Evolutionary conservation across 805 yeast species (phyloP), one percentile per base, ranked within the genome.

Genomic region (Schwanniomyces pseudopolymorphus): DNA sequence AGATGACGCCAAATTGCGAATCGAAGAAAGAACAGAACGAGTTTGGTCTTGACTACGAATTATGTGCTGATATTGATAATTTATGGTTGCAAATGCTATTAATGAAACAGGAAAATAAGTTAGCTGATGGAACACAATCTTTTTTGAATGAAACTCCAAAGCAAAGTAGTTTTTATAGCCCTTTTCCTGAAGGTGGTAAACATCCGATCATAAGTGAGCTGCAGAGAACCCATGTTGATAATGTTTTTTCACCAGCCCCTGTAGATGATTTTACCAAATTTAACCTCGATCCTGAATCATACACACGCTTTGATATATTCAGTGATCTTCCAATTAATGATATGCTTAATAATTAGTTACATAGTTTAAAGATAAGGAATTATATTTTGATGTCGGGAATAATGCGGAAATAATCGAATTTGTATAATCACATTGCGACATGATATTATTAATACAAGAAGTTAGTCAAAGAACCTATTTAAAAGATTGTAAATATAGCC

Each of bases 41-140:
- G 24, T 51, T 51, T 40, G 48, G 47, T 11, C 35, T 58, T 33
- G 57, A 63, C 33, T 55, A 52, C 39, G 55, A 61, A 22, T 52
- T 56, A 28, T 59, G 60, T 45, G 55, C 55, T 5, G 69, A 68
- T 42, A 59, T 67, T 31, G 74, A 69, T 51, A 60, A 61, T 35
- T 46, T 67, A 16, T 69, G 74, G 74, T 50, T 64, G 27, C 68
- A 64, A 33, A 55, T 69, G 52, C 53, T 69, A n/a, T 54, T 61
- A 6, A 54, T 60, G 54, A 65, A 64, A 39, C 53, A 57, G 37
- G 67, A 62, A 19, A 48, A 45, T 26, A 43, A 38, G 20, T 13
- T 22, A 22, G n/a, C 13, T n/a, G 28, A 38, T 7, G n/a, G 8
- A 3, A n/a, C 13, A 7, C 14, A 10, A 14, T 31, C 5, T 16